Evolutionary conservation across 2,329 filamentous ascomycete species (phyloP), one percentile per base, ranked within the genome.

Genomic region (Hirsutella thompsonii): DNA sequence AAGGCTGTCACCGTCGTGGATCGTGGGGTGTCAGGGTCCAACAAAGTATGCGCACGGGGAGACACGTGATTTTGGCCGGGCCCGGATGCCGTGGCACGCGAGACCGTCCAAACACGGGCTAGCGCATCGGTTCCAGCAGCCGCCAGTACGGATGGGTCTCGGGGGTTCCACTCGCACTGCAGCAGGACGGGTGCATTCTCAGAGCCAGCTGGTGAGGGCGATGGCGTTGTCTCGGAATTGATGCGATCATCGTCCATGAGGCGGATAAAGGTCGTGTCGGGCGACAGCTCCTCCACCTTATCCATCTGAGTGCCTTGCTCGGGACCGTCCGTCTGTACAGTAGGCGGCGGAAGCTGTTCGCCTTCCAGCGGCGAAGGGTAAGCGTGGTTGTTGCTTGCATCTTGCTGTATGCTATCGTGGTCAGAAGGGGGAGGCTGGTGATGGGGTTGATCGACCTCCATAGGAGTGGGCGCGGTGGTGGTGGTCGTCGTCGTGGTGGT

Each of bases 101-200:
- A 70, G 51, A 81, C 60, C 47, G 72, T 79, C 76, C 77, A 81
- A 63, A 81, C 69, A 49, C 76, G 76, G 67, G 76, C 77, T 74
- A 81, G 74, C 62, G 76, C 74, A 67, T 81, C 77, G 58, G 75
- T 80, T 54, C 77, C 77, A 65, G 74, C 76, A 68, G 75, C 76
- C 60, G 76, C 77, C 68, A 81, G 68, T 62, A 78, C 65, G 45
- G 70, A 74, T 58, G 76, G 72, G 66, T 81, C 70, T 60, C 59
- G 68, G 51, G 77, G 77, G 67, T 74, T 79, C 74, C 76, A 81
- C 68, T 79, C 74, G 70, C 76, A 80, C 61, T 79, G 75, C 64
- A 81, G 68, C 60, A 81, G 63, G 53, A 79, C 69, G 56, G 76
- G 74, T 60, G 67, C 66, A 53, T 69, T 73, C 55, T 75, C 70